A percentile compares a stretch with the other conserved stretches of the same genome.
Evolutionary conservation across 129 eudicot species (phyloP).

Genomic region (Kitagawia praeruptora): DNA sequence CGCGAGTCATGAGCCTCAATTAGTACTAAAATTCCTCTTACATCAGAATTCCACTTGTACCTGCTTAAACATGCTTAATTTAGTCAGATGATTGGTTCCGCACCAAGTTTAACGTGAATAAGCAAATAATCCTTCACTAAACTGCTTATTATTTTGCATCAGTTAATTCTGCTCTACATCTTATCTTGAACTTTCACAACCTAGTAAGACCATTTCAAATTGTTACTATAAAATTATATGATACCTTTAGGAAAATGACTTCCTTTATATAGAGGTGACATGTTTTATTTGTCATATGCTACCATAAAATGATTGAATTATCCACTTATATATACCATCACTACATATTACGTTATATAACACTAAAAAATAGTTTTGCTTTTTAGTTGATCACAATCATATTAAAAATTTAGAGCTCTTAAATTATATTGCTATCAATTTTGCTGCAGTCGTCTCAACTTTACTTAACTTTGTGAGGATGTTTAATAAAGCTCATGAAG

Average conservation of each 20-base stretch:
- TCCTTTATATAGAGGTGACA: background rate
- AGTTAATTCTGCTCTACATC: background rate
- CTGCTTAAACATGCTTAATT: background rate
- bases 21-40: too few species aligned
- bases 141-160: background rate
- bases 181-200: background rate
- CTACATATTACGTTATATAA: background rate
- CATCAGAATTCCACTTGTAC: background rate
- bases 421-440: background rate
- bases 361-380: background rate
- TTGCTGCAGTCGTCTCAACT: conserved; percentile 59
- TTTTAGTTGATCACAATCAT: background rate
- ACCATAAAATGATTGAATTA: background rate
- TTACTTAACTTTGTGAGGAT: conserved; percentile 59
- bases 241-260: background rate
- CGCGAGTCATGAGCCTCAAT: too few species aligned
- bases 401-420: background rate
- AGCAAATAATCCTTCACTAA: background rate
- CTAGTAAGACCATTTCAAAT: background rate
- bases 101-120: background rate
- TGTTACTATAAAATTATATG: background rate
- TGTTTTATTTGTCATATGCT: background rate
- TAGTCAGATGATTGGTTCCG: background rate
- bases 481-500: conserved; percentile 70
- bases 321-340: background rate